Percentiles rank a stretch among this genome's conserved stretches.
phyloP scores from a whole-genome alignment of 805 yeast genomes.

The Lachancea meyersii region DNA sequence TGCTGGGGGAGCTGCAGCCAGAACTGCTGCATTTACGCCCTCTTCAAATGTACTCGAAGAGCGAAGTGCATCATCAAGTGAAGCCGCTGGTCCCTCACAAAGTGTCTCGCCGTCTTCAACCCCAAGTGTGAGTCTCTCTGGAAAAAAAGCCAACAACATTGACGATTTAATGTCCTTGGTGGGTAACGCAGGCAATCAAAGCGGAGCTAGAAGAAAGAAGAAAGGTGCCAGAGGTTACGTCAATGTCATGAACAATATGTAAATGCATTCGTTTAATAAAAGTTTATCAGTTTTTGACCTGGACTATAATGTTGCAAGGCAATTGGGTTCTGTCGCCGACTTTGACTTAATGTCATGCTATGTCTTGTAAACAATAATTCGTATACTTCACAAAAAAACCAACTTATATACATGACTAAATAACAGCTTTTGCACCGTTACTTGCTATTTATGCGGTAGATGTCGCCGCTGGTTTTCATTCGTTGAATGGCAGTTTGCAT shows the following conservation, averaged over 20 bases:
- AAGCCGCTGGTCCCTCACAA: constrained; percentile 9
- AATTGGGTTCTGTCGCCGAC: background rate
- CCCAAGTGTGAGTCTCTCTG: constrained; percentile 24
- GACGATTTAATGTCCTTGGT: constrained; percentile 42
- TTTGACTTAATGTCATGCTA: background rate
- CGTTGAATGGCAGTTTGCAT: constrained; percentile 24
- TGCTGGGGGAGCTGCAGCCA: constrained; percentile 25
- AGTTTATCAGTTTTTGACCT: background rate
- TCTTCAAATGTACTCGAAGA: constrained; percentile 34
- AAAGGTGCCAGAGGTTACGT: constrained; percentile 56
- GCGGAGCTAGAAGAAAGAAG: constrained; percentile 36
- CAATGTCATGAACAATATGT: constrained; percentile 47
- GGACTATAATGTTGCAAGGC: background rate
- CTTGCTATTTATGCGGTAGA: constrained; percentile 19
- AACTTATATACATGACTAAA: constrained; percentile 1
- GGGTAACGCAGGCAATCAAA: constrained; percentile 23
- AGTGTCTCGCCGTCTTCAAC: constrained; percentile 7
- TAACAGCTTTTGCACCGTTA: background rate
- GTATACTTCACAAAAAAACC: background rate
- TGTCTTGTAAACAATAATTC: constrained; percentile 1
- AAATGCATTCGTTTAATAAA: background rate
- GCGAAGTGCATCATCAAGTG: constrained; percentile 15
- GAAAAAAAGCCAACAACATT: constrained; percentile 37
- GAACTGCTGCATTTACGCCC: constrained; percentile 31
- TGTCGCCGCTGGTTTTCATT: constrained; percentile 31